Conservation (phyloP, 1,284 basidiomycete genomes). For the Porogramme epimiltina region DNA sequence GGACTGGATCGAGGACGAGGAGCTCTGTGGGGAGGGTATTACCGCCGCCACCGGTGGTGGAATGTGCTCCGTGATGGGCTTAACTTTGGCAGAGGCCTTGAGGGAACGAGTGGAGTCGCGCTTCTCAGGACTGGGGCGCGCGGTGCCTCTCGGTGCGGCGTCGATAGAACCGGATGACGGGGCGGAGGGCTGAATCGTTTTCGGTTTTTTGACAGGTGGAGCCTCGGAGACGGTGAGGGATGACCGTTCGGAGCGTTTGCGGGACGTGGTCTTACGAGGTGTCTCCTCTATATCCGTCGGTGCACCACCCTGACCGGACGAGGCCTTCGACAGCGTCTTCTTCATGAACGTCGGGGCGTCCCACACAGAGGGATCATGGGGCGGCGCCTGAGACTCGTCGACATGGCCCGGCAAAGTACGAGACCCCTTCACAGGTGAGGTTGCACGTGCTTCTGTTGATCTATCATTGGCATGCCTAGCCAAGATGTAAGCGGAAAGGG, state of each 20-base stretch:
- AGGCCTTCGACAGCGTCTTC: not conserved
- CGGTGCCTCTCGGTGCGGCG: no score
- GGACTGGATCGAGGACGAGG: not conserved
- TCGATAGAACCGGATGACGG: not conserved
- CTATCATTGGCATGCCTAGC: not conserved
- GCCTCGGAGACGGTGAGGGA: slow-evolving; percentile 1
- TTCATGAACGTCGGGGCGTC: slow-evolving; percentile 22
- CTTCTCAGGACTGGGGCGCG: no score
- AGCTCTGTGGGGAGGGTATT: not conserved
- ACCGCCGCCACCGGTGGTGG: no score
- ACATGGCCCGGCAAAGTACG: not conserved
- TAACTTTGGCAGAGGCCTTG: not conserved
- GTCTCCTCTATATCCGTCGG: no score
- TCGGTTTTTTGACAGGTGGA: slow-evolving; percentile 20
- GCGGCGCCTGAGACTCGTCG: not conserved
- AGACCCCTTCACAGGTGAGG: not conserved
- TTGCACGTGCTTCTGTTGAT: not conserved
- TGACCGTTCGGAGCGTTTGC: slow-evolving; percentile 3
- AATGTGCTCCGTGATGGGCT: no score
- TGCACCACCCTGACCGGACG: no score
- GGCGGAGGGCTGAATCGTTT: slow-evolving; percentile 3
- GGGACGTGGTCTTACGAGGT: not conserved
- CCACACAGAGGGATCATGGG: slow-evolving; percentile 23
- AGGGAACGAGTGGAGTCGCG: not conserved
- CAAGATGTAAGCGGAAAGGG: not conserved